Percentiles rank a stretch among this genome's conserved stretches.
Evolutionary conservation across 192 early-diverging fungal species (phyloP).

Genomic region (Gaertneriomyces semiglobifer): DNA sequence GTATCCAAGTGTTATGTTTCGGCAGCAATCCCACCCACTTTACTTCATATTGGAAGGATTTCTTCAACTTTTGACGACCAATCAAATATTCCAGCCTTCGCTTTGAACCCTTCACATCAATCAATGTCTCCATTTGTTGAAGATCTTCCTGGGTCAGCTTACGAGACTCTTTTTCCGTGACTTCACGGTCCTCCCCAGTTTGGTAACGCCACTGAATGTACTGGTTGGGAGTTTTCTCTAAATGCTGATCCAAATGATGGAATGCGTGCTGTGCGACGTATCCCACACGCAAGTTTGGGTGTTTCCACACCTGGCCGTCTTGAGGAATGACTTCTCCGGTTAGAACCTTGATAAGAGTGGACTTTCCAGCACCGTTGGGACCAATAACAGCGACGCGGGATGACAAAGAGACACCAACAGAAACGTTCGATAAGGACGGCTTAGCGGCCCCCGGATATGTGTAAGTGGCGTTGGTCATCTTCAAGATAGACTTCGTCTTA

Average conservation of each 20-base stretch:
- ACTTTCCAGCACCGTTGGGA: slow-evolving; percentile 58
- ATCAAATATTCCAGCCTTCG: slow-evolving; percentile 55
- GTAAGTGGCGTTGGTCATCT: slow-evolving; percentile 68
- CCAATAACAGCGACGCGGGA: slow-evolving; percentile 80
- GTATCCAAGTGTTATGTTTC: slow-evolving; percentile 70
- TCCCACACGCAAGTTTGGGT: slow-evolving; percentile 79
- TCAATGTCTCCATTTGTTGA: slow-evolving; percentile 58
- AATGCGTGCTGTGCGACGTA: slow-evolving; percentile 85
- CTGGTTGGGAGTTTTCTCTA: slow-evolving; percentile 69
- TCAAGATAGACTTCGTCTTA: slow-evolving; percentile 72
- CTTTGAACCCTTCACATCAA: slow-evolving; percentile 51
- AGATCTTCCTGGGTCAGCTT: slow-evolving; percentile 64
- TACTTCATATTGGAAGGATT: slow-evolving; percentile 78
- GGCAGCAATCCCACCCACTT: slow-evolving; percentile 69
- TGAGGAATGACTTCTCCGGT: slow-evolving; percentile 73
- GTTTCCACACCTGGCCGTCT: slow-evolving; percentile 71
- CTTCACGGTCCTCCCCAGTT: slow-evolving; percentile 73
- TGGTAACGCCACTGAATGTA: slow-evolving; percentile 82
- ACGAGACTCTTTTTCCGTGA: slow-evolving; percentile 69
- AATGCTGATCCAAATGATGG: slow-evolving; percentile 80
- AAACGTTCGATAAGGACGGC: slow-evolving; percentile 59
- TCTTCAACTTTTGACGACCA: slow-evolving; percentile 70
- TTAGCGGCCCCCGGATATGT: slow-evolving; percentile 66
- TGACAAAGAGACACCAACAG: slow-evolving; percentile 64
- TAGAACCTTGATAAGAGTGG: slow-evolving; percentile 55